Evolutionary conservation across 1,284 basidiomycete species (phyloP).

Genomic region (Fistulinella staudtii): DNA sequence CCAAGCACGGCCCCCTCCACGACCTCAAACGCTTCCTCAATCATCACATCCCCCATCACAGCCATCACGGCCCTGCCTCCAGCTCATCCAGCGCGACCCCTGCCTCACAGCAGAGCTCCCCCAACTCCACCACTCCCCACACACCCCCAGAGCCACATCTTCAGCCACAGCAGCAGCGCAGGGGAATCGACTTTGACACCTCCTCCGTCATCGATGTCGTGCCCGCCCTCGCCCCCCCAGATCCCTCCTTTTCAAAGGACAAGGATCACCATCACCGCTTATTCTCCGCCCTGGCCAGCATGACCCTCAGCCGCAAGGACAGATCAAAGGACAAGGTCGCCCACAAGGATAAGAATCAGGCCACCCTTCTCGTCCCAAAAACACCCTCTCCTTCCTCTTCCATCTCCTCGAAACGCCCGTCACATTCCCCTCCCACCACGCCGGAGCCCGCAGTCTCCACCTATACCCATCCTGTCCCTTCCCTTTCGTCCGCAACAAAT

Average conservation of each 20-base stretch:
- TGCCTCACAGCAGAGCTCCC: conserved; percentile 22
- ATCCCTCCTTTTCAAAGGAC: conserved; percentile 17
- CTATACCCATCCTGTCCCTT: conserved; percentile 38
- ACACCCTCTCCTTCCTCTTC: conserved; percentile 34
- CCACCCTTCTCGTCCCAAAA: conserved; percentile 20
- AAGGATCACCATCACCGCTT: conserved; percentile 15
- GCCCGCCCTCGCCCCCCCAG: conserved; percentile 22
- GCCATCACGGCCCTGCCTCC: conserved; percentile 23
- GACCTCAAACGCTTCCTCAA: conserved; percentile 92
- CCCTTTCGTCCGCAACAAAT: conserved; percentile 79
- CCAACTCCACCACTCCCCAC: conserved; percentile 25
- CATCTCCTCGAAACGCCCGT: conserved; percentile 24
- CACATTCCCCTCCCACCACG: conserved; percentile 28
- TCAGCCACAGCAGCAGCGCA: conserved; percentile 33
- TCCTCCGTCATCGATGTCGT: conserved; percentile 32
- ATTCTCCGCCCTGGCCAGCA: conserved; percentile 19
- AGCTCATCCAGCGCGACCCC: conserved; percentile 11
- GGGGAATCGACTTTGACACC: conserved; percentile 38
- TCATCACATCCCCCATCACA: conserved; percentile 74
- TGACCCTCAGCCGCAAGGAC: conserved; percentile 21
- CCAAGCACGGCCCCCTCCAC: conserved; percentile 68
- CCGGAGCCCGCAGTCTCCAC: conserved; percentile 29
- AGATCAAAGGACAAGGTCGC: conserved; percentile 14
- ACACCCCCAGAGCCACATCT: conserved; percentile 38
- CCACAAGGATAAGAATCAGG: conserved; percentile 19